Evolutionary conservation across 2,329 filamentous ascomycete genomes (phyloP).

Genomic region (Curvularia sp.): DNA sequence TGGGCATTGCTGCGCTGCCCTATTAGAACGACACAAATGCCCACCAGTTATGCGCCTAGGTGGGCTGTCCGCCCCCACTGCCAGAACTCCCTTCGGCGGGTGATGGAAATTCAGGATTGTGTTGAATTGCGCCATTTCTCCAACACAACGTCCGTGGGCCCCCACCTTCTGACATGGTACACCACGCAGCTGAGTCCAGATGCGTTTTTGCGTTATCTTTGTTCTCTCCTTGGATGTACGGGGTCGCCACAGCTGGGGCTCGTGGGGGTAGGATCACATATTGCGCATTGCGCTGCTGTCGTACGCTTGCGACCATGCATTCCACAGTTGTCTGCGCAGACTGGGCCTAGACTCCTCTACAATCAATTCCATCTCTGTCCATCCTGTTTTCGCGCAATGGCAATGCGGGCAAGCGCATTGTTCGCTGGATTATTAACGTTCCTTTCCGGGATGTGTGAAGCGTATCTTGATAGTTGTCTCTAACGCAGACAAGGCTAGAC

Average conservation of each 20-base stretch:
- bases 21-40: constrained; percentile 38
- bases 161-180: constrained; percentile 38
- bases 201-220: not conserved
- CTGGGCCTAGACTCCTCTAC: not conserved
- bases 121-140: constrained; percentile 35
- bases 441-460: not conserved
- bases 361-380: not conserved
- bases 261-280: constrained; percentile 6
- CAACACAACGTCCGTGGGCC: constrained; percentile 16
- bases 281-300: constrained; percentile 1
- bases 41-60: constrained; percentile 29
- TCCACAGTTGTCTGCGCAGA: not conserved
- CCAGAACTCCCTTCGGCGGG: constrained; percentile 23
- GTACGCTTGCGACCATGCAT: constrained; percentile 1
- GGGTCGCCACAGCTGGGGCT: not conserved
- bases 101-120: constrained; percentile 25
- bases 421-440: not conserved
- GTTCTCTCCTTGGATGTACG: constrained; percentile 10
- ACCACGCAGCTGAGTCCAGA: constrained; percentile 5
- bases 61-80: constrained; percentile 30
- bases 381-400: not conserved
- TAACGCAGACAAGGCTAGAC: not conserved
- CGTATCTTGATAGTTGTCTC: not conserved
- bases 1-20: constrained; percentile 36
- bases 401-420: not conserved